Base-by-base conservation (phyloP, 2,329 filamentous ascomycete genomes). In the Proliferodiscus dingleyae region DNA sequence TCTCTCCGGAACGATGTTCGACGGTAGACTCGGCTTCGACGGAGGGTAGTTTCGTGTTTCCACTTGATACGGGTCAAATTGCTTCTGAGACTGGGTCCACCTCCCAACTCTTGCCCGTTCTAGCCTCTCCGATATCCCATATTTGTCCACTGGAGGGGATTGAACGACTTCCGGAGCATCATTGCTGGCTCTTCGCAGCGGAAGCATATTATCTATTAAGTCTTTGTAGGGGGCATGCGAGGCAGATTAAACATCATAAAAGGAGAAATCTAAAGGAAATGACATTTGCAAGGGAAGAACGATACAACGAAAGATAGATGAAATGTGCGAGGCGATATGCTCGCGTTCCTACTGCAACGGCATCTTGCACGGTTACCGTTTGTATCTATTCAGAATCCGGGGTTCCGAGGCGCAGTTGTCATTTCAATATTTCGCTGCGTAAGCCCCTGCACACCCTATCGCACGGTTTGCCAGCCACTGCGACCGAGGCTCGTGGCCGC, bases 171-270 rank as follows among this genome's bases (percentile, higher is more conserved):
- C 30, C 4, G 46, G 46, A 16, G 24, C 46, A n/a, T n/a, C n/a
- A 22, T 49, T 41, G 41, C 41, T 45, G 9, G 42, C 45, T 21
- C 42, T 45, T 22, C 41, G 41, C 23, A 49, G 15, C 18, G 46
- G 41, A 23, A 24, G 37, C 34, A 37, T 37, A n/a, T 18, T 34
- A 37, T 29, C 24, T 24, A 26, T 18, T n/a, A 21, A 37, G 23
- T 7, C 36, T 24, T 37, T 15, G 7, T 22, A 16, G 10, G 32
- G 9, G 8, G 24, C 22, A 19, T 32, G 24, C 23, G 24, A 11
- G 23, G 16, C 26, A 39, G 16, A 34, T 28, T 37, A n/a, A 7
- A 32, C n/a, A 13, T 21, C 34, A 6, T 15, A 13, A 18, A 6
- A 10, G 19, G 4, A 7, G n/a, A 11, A 11, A 3, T 15, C 23